Evolutionary conservation across 345 rosid genomes (phyloP), one percentile per base, ranked within the genome.

Genomic region (Aegle marmelos): DNA sequence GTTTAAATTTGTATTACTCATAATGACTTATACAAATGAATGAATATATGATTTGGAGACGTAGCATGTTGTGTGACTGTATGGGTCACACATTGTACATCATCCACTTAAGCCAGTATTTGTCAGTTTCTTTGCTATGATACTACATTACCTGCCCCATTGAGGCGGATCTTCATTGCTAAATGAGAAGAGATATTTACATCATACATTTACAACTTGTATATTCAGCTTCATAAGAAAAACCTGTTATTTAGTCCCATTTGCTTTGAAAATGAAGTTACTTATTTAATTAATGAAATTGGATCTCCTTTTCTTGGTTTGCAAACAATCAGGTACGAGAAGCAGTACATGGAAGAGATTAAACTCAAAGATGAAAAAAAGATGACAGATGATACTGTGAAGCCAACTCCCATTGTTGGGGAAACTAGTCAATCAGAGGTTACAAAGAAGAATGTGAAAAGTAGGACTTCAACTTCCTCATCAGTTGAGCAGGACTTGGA

Each of bases 401-500:
- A 87, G 79, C 85, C 86, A 88, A 83, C 70, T 76, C 61, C 87
- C 30, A 66, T 60, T n/a, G 78, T 73, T 79, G 86, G 82, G 74
- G 90, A 83, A 27, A 71, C 66, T 58, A 74, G 72, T 68, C 76
- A 68, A 64, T 68, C 88, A 41, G 89, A 85, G 37, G 50, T 64
- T 57, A 53, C 68, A 16, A 89, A 89, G 68, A 90, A 83, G 85
- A 86, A 73, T 33, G 70, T 82, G 68, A 83, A 79, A 77, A 89
- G 76, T 70, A 90, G 79, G 82, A 76, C 85, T n/a, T 89, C 94
- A 22, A 85, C 84, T 59, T 84, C 89, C 37, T 87, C 92, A 1
- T 87, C 89, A 14, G 73, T 81, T 85, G 95, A 92, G 88, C 95
- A 93, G 81, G 98, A 93, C 78, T 82, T 95, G 81, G 98, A 95